Evolutionary conservation across 2,329 filamentous ascomycete genomes (phyloP).

Genomic region (Fusarium nodosum): DNA sequence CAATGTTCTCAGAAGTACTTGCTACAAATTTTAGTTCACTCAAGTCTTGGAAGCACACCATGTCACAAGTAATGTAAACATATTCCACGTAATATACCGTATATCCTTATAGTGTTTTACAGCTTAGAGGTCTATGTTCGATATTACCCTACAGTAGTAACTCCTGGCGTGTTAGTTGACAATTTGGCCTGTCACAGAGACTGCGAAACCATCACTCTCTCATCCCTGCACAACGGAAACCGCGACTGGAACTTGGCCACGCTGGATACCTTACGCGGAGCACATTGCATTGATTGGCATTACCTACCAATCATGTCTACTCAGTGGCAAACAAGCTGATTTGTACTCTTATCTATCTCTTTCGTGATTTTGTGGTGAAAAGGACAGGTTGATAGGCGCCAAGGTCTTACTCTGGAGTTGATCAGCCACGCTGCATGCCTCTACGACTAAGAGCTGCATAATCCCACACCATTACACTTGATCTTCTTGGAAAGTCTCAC

Average conservation of each 20-base stretch:
- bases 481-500: not conserved
- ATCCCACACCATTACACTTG: not conserved
- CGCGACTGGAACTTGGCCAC: not conserved
- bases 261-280: not conserved
- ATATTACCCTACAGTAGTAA: not conserved
- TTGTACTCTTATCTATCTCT: not conserved
- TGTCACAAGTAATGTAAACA: not conserved
- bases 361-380: not conserved
- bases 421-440: not conserved
- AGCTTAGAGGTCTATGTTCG: not conserved
- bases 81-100: accelerated
- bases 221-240: accelerated
- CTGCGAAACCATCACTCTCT: not conserved
- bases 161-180: not conserved
- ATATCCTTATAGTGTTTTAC: not conserved
- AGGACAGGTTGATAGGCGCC: not conserved
- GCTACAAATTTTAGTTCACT: not conserved
- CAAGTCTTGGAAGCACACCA: not conserved
- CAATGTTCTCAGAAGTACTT: not conserved
- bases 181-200: not conserved
- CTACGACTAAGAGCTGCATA: not conserved
- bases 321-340: not conserved
- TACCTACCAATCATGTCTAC: not conserved
- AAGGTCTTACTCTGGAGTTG: not conserved
- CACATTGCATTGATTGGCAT: not conserved